A percentile compares a stretch with the other conserved stretches of the same genome.
Evolutionary conservation across 1,139 yeast genomes (phyloP).

Genomic region (Kodamaea derodonti): DNA sequence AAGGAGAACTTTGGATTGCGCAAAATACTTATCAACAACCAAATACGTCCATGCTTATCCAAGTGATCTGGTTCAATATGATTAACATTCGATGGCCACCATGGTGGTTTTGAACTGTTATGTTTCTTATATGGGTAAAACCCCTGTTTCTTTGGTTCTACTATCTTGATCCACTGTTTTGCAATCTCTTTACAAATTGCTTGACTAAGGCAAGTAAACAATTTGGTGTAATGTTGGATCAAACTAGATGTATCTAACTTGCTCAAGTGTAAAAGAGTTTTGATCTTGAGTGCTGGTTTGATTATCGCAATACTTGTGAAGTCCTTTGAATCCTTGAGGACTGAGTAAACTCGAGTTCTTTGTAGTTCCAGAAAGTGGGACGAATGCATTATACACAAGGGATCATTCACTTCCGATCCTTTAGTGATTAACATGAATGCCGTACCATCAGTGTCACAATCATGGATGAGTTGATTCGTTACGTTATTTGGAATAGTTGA

Average conservation of each 20-base stretch:
- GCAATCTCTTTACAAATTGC: slow-evolving; percentile 58
- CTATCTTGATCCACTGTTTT: slow-evolving; percentile 61
- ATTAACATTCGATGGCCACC: slow-evolving; percentile 66
- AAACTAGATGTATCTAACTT: slow-evolving; percentile 1
- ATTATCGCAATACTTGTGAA: slow-evolving; percentile 4
- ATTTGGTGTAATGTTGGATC: slow-evolving; percentile 8
- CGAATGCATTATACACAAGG: slow-evolving; percentile 14
- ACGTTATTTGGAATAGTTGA: neutral
- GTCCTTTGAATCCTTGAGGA: slow-evolving; percentile 2
- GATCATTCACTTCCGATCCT: slow-evolving; percentile 1
- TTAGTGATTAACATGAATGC: slow-evolving; percentile 9
- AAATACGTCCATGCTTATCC: slow-evolving; percentile 51
- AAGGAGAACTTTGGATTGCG: slow-evolving; percentile 23
- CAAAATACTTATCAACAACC: slow-evolving; percentile 43
- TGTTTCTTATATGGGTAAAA: slow-evolving; percentile 58
- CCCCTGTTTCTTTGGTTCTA: slow-evolving; percentile 69
- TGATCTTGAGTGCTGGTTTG: slow-evolving; percentile 8
- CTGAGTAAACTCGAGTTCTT: slow-evolving; percentile 9
- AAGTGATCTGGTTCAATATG: slow-evolving; percentile 78
- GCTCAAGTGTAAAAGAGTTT: slow-evolving; percentile 1
- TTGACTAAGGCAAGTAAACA: slow-evolving; percentile 33
- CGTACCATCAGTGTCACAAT: slow-evolving; percentile 2
- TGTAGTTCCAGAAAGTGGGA: slow-evolving; percentile 12
- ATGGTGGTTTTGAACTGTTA: slow-evolving; percentile 47
- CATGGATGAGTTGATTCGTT: neutral